Evolutionary conservation across 2,329 filamentous ascomycete genomes (phyloP).

Genomic region (Fusarium vanettenii): DNA sequence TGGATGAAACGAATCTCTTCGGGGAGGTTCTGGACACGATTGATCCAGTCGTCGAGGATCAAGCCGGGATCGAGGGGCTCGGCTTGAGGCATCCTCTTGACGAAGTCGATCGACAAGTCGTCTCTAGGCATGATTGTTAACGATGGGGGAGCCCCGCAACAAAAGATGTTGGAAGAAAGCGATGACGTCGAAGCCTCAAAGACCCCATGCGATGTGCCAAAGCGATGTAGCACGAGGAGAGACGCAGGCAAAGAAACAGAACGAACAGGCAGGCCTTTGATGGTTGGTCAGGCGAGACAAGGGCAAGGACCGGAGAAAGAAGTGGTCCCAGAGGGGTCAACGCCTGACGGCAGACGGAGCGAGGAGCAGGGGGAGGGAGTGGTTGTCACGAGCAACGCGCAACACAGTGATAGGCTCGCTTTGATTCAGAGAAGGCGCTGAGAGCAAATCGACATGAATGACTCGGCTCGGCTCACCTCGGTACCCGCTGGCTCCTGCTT

Average conservation of each 20-base stretch:
- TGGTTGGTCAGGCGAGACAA: slow-evolving; percentile 39
- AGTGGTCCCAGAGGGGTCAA: slow-evolving; percentile 41
- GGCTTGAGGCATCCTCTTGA: slow-evolving; percentile 72
- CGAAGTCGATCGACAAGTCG: slow-evolving; percentile 77
- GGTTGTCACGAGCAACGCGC: slow-evolving; percentile 48
- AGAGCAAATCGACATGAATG: slow-evolving; percentile 47
- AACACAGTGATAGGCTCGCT: slow-evolving; percentile 38
- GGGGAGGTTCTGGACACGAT: slow-evolving; percentile 80
- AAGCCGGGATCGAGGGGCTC: slow-evolving; percentile 73
- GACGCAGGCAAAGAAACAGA: slow-evolving; percentile 30
- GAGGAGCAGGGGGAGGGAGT: slow-evolving; percentile 34
- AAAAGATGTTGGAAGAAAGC: slow-evolving; percentile 36
- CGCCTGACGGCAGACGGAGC: slow-evolving; percentile 16
- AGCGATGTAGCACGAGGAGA: slow-evolving; percentile 21
- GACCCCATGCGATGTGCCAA: slow-evolving; percentile 30
- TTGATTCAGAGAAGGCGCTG: slow-evolving; percentile 38
- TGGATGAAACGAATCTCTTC: slow-evolving; percentile 86
- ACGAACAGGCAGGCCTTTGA: slow-evolving; percentile 30
- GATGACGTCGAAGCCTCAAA: slow-evolving; percentile 35
- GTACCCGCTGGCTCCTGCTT: slow-evolving; percentile 39
- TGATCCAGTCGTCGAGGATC: slow-evolving; percentile 83
- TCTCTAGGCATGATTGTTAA: slow-evolving; percentile 79
- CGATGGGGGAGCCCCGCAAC: slow-evolving; percentile 45
- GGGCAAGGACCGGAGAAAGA: slow-evolving; percentile 34
- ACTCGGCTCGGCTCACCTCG: slow-evolving; percentile 48